phyloP scores from a whole-genome alignment of 2,329 filamentous ascomycete genomes.

The Teratosphaeria pseudoeucalypti region DNA sequence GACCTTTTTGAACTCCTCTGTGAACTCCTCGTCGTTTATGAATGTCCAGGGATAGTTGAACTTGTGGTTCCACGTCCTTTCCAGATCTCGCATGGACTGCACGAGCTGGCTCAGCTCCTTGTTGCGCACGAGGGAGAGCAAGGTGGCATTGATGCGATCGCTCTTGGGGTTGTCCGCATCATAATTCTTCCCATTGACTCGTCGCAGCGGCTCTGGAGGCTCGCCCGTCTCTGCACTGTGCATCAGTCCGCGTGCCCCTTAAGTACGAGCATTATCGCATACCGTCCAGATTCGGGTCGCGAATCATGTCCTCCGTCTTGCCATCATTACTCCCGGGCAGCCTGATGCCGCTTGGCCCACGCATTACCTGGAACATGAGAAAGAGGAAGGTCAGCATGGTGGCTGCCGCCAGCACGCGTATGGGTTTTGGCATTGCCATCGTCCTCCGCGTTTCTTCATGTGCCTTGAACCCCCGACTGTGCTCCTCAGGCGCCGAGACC shows the following conservation, averaged over 20 bases:
- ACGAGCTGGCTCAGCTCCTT: constrained; percentile 77
- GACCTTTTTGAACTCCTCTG: constrained; percentile 79
- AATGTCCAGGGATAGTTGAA: constrained; percentile 99
- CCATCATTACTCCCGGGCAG: constrained; percentile 21
- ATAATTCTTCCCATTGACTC: constrained; percentile 63
- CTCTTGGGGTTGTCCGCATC: constrained; percentile 62
- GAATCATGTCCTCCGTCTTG: constrained; percentile 51
- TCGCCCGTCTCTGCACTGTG: constrained; percentile 60
- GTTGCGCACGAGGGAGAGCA: constrained; percentile 86
- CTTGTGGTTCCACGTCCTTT: constrained; percentile 93
- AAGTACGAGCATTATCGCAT: constrained; percentile 28
- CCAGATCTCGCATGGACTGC: constrained; percentile 79
- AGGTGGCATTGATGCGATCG: constrained; percentile 82
- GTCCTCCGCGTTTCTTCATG: constrained; percentile 16
- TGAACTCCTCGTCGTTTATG: constrained; percentile 92
- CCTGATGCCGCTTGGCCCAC: constrained; percentile 39
- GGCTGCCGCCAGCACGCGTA: constrained; percentile 65
- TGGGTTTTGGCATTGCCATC: constrained; percentile 79
- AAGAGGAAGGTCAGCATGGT: constrained; percentile 67
- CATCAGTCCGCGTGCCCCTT: background rate
- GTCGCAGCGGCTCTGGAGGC: constrained; percentile 64
- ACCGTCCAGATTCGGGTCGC: constrained; percentile 84
- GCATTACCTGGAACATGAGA: constrained; percentile 66
- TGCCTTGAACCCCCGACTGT: constrained; percentile 1
- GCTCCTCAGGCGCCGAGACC: background rate